phyloP scores from a whole-genome alignment of 2,329 filamentous ascomycete species.

The Epichloe sibirici region DNA sequence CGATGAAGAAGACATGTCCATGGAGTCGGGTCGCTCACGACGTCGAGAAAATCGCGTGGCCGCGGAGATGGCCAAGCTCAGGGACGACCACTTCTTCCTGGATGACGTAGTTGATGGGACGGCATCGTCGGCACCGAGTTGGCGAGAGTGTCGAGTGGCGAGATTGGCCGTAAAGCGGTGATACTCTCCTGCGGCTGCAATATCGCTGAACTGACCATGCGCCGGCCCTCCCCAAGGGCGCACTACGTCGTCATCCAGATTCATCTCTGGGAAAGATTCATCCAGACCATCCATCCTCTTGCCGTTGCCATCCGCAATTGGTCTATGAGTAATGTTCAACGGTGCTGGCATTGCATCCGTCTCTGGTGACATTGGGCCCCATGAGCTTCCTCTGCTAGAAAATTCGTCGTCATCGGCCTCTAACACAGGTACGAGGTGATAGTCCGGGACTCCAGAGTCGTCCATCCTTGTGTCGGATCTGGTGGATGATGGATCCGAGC shows the following conservation, averaged over 20 bases:
- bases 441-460: conserved; percentile 1
- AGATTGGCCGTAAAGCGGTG: conserved; percentile 22
- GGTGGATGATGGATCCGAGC: conserved; percentile 5
- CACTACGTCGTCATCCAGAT: conserved; percentile 4
- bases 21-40: conserved; percentile 11
- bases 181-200: conserved; percentile 21
- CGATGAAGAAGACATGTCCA: conserved; percentile 3
- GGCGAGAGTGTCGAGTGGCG: conserved; percentile 10
- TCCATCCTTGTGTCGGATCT: background rate
- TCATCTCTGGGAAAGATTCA: background rate
- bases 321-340: conserved; percentile 3
- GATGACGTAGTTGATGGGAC: background rate
- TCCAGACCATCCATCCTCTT: conserved; percentile 1
- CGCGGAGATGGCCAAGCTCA: conserved; percentile 15
- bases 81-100: conserved; percentile 9
- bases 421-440: conserved; percentile 8
- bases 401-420: conserved; percentile 10
- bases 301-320: conserved; percentile 3
- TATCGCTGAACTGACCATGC: conserved; percentile 19
- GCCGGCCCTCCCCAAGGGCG: conserved; percentile 11
- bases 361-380: conserved; percentile 11
- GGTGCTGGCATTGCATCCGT: conserved; percentile 6
- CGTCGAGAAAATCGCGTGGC: conserved; percentile 17
- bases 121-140: background rate
- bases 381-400: conserved; percentile 13